Conservation (phyloP, 306 rosid species). For the Begonia loranthoides region DNA sequence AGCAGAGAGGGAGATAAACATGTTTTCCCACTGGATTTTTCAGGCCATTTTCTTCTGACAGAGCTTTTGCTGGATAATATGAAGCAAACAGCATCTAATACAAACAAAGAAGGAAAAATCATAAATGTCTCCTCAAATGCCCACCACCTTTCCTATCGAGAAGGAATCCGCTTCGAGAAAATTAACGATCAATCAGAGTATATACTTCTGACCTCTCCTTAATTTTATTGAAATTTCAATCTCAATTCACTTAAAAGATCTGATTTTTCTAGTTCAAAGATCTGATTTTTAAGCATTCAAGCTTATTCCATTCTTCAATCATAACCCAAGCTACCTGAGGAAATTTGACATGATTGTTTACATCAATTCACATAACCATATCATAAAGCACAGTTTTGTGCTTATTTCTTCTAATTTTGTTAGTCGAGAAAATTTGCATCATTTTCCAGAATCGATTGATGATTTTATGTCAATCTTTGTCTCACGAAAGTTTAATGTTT, state of each 20-base stretch:
- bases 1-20: background rate
- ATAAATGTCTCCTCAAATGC: constrained; percentile 61
- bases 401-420: no score
- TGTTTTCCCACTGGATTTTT: background rate
- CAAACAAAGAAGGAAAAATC: constrained; percentile 68
- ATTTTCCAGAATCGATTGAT: background rate
- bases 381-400: no score
- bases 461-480: constrained; percentile 1
- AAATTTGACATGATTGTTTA: no score
- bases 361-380: no score
- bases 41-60: constrained; percentile 90
- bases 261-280: no score
- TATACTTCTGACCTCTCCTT: no score
- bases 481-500: background rate
- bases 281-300: no score
- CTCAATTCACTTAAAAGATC: no score
- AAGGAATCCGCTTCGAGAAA: constrained; percentile 58
- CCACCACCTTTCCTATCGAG: constrained; percentile 45
- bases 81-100: constrained; percentile 55
- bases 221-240: no score
- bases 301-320: no score
- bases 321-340: no score
- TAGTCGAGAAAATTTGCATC: background rate
- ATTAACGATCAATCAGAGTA: constrained; percentile 63
- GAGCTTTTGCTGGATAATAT: constrained; percentile 65